These are phyloP conservation scores for Colletotrichum orbiculare DNA, from an alignment of 2,329 filamentous ascomycete species.

Conservation along the genomic window DNA sequence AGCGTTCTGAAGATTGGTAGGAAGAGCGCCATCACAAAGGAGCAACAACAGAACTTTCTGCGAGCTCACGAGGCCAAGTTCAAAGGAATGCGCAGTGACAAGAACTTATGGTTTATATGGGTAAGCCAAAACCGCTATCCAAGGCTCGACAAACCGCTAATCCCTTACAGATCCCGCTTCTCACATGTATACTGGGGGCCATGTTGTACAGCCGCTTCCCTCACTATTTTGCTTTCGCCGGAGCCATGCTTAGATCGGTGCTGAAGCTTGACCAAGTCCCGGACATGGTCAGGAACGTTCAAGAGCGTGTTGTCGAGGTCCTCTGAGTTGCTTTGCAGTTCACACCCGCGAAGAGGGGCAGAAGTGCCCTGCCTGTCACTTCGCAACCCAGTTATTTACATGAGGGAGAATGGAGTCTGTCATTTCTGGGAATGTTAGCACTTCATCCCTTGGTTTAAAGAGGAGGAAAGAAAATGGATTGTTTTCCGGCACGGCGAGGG, in stretches of 20 bases:
- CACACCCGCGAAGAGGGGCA: no score
- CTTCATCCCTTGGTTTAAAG: neutral
- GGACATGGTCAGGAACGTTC: constrained; percentile 32
- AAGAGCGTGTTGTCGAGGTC: constrained; percentile 42
- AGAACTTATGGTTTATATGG: constrained; percentile 77
- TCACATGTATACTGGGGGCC: constrained; percentile 59
- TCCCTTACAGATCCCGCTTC: constrained; percentile 59
- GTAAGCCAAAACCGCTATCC: constrained; percentile 52
- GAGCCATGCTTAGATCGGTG: constrained; percentile 34
- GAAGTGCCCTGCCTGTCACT: no score
- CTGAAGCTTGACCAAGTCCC: constrained; percentile 28
- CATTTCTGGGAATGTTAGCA: no score
- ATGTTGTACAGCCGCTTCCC: constrained; percentile 65
- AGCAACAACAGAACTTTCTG: constrained; percentile 73
- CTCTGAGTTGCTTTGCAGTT: constrained; percentile 10
- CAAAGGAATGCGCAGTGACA: constrained; percentile 72
- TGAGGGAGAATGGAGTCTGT: neutral
- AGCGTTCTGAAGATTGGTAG: constrained; percentile 68
- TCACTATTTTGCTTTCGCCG: constrained; percentile 50
- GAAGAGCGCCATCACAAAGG: constrained; percentile 72
- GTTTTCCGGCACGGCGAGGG: constrained; percentile 9
- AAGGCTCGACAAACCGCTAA: constrained; percentile 38
- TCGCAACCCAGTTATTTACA: no score
- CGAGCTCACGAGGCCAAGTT: constrained; percentile 70
- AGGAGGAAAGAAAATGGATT: no score